Evolutionary conservation across 192 early-diverging fungal species (phyloP), one percentile per base, ranked within the genome.

Genomic region (Coemansia sp.): DNA sequence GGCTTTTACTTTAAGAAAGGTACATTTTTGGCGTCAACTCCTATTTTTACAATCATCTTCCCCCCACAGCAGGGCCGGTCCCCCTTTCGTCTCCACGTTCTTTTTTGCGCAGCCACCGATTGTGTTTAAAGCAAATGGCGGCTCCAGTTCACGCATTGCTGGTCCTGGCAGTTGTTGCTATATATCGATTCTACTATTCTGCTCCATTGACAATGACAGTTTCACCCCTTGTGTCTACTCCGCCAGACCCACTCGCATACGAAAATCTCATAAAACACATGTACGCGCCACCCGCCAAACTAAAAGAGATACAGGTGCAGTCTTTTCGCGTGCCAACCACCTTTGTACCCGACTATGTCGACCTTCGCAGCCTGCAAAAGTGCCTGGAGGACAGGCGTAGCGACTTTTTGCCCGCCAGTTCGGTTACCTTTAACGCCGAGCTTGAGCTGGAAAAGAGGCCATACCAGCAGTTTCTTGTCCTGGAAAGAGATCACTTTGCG

Each of bases 291-390:
- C 46, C 46, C 2, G 14, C 15, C 14, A 24, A 7, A 5, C 6
- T 24, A n/a, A 27, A 50, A 26, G 27, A 6, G 11, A 14, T 29
- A 14, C 14, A 0, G 24, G 46, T 27, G 24, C 46, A 22, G 6
- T 24, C 46, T 24, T 26, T 50, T 14, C 46, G 46, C 26, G 46
- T 24, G 14, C 46, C 46, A 12, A 53, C 52, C 8, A n/a, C 39
- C 14, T 57, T 8, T 27, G 36, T 57, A 1, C 55, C 55, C 3
- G 55, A 57, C 21, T 40, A 57, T 15, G 55, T 57, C 37, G 22
- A 39, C 15, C 3, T 57, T 3, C 3, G 22, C 18, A 40, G 10
- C 19, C 9, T 57, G 19, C 36, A 57, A 39, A 57, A 57, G 36
- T 57, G 55, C 8, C 19, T 57, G 15, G 36, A 40, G 21, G 55